These are phyloP conservation scores for Colletotrichum tofieldiae DNA, from an alignment of 2,329 filamentous ascomycete genomes.

Conservation along the genomic window DNA sequence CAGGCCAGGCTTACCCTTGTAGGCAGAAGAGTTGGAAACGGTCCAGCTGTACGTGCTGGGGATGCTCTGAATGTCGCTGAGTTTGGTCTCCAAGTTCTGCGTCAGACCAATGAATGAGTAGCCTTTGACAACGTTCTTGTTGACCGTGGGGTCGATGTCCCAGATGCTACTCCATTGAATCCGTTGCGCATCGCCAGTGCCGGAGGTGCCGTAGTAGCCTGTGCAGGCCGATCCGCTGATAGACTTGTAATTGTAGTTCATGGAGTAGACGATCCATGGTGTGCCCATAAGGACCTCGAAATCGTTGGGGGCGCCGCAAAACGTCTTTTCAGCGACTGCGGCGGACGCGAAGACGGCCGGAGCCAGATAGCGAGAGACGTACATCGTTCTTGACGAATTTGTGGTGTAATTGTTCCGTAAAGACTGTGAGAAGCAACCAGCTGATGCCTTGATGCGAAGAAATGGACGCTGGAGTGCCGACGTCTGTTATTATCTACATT, in stretches of 20 bases:
- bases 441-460: too few relatives aligned
- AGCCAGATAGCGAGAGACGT: conserved; percentile 2
- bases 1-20: conserved; percentile 50
- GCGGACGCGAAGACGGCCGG: conserved; percentile 22
- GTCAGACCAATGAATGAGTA: conserved; percentile 62
- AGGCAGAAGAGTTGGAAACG: conserved; percentile 56
- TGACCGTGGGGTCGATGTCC: conserved; percentile 55
- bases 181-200: conserved; percentile 49
- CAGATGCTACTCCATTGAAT: conserved; percentile 57
- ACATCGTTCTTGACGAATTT: conserved; percentile 1
- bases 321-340: conserved; percentile 35
- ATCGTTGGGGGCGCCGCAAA: conserved; percentile 47
- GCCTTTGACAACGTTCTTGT: conserved; percentile 57
- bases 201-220: conserved; percentile 53
- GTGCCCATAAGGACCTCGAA: conserved; percentile 55
- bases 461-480: not conserved
- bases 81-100: conserved; percentile 56
- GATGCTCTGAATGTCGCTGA: conserved; percentile 57
- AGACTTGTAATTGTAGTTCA: conserved; percentile 59
- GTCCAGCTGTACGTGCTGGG: conserved; percentile 58
- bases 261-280: conserved; percentile 62
- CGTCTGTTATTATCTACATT: not conserved
- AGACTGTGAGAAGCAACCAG: not conserved
- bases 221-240: conserved; percentile 59
- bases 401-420: not conserved